Evolutionary conservation across 768 basidiomycete species (phyloP), one percentile per base, ranked within the genome.

Genomic region (Xerocomus potaroensis): DNA sequence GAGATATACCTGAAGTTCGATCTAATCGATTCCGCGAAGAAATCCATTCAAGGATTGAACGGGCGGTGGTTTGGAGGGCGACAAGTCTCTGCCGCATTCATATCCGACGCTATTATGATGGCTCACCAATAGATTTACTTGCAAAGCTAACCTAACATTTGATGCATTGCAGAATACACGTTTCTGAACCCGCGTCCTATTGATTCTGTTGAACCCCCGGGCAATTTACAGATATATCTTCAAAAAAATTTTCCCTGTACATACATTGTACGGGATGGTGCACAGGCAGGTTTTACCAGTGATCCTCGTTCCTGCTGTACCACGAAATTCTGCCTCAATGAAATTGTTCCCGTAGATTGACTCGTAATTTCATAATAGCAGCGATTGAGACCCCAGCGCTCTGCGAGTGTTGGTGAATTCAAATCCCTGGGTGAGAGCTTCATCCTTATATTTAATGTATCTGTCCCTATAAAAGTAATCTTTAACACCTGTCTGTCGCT

Each of bases 21-120:
- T 48, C 66, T 75, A 21, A 71, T 92, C 49, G 90, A 91, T 2
- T 73, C 80, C 10, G 91, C 96, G 26, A 85, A 84, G 63, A 79
- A 83, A 48, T 90, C 94, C 31, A 72, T 96, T 37, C 81, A 89
- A 66, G 90, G 91, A 58, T 79, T 99, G 45, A 93, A 96, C 57
- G 91, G 93, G 43, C 87, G 96, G 50, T 98, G 91, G 89, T 99
- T 99, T 62, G 92, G 91, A 50, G 93, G 93, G 50, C 84, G 84
- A 68, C 85, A 88, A 69, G 80, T 96, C 48, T 80, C 84, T 37
- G 93, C 91, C 54, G 65, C 78, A 46, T 94, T 90, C 72, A 94
- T 95, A 59, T 87, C 91, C 47, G 92, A 95, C 62, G 89, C 90
- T 43, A 87, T 96, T 58, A 89, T 92, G 87, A 87, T 86, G 71